phyloP scores from a whole-genome alignment of 2,329 filamentous ascomycete genomes.

The Magnaporthiopsis rhizophila region DNA sequence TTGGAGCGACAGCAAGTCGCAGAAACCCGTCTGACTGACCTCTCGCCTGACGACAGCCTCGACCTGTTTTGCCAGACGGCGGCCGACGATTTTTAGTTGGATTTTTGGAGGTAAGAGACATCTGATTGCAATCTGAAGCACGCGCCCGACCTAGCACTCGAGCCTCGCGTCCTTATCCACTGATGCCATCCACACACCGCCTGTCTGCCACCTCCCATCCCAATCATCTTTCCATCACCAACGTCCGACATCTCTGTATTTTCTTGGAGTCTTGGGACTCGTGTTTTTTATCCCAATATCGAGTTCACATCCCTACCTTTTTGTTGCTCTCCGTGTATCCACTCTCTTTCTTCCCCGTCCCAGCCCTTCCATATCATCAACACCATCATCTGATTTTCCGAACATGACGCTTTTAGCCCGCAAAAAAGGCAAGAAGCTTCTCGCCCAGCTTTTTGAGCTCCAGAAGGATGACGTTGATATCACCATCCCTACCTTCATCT shows the following conservation, averaged over 20 bases:
- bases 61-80: background rate
- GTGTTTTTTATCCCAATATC: background rate
- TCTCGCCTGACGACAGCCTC: constrained; percentile 1
- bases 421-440: constrained; percentile 11
- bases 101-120: constrained; percentile 5
- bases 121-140: background rate
- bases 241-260: no score
- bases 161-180: background rate
- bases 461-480: constrained; percentile 12
- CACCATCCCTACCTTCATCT: constrained; percentile 10
- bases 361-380: background rate
- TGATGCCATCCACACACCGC: background rate
- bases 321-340: background rate
- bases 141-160: background rate
- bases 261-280: background rate
- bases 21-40: background rate
- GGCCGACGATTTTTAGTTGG: constrained; percentile 4
- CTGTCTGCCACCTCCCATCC: background rate
- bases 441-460: constrained; percentile 10
- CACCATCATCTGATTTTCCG: background rate
- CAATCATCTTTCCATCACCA: background rate
- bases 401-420: constrained; percentile 5
- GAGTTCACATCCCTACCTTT: background rate
- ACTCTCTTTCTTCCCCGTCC: background rate
- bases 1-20: constrained; percentile 5